phyloP scores from a whole-genome alignment of 2,329 filamentous ascomycete genomes.

The Chaetomium strumarium region DNA sequence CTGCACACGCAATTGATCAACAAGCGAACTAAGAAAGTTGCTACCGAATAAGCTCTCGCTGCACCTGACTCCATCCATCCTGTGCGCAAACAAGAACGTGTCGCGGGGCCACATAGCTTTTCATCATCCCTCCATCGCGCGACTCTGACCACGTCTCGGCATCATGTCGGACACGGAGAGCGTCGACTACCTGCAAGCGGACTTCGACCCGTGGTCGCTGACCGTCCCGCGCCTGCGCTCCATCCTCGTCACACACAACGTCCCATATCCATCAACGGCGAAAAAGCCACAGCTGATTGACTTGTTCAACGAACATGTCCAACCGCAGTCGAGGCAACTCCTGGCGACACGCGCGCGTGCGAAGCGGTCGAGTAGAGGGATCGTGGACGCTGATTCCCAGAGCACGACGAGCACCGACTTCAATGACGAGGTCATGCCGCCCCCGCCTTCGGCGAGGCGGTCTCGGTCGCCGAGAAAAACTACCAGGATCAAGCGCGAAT shows the following conservation, averaged over 20 bases:
- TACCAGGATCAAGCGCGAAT: constrained; percentile 44
- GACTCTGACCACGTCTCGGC: not conserved
- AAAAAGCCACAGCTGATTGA: constrained; percentile 87
- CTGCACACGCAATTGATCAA: not conserved
- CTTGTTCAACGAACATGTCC: constrained; percentile 72
- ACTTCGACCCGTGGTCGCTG: constrained; percentile 76
- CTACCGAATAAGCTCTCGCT: not conserved
- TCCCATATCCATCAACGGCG: constrained; percentile 78
- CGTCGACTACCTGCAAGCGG: constrained; percentile 76
- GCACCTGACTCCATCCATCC: not conserved
- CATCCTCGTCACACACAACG: constrained; percentile 82
- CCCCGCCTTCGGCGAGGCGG: constrained; percentile 44
- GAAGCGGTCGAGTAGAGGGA: constrained; percentile 82
- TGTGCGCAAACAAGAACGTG: not conserved
- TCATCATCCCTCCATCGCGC: not conserved
- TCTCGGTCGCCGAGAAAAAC: constrained; percentile 52
- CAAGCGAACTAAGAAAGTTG: too few relatives aligned
- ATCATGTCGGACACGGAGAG: constrained; percentile 60
- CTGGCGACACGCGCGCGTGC: constrained; percentile 69
- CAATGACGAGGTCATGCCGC: constrained; percentile 48
- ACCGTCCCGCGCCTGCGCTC: constrained; percentile 85
- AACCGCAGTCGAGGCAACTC: constrained; percentile 72
- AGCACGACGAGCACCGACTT: constrained; percentile 47
- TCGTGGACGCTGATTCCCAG: constrained; percentile 63
- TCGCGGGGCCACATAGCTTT: not conserved